Base-by-base conservation (phyloP, 2,329 filamentous ascomycete genomes). In the Fusarium beomiforme region DNA sequence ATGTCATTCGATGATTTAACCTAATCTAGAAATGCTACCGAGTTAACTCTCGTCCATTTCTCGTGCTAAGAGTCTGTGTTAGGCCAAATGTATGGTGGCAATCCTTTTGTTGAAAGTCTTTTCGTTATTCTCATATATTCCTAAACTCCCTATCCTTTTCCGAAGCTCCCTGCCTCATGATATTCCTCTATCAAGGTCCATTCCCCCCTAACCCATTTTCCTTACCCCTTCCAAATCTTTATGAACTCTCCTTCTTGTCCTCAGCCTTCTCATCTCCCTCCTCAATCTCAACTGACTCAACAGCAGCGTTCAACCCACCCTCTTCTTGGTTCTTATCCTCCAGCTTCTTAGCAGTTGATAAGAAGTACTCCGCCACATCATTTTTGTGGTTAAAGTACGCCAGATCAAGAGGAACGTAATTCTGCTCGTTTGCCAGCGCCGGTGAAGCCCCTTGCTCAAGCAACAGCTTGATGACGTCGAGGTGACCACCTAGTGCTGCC, bases 401-500 rank as follows among this genome's bases (percentile, higher is more conserved):
- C 73, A 94, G 84, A 75, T 94, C 93, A 4, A 94, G 84, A 5
- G 92, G 90, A 74, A 95, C 92, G 75, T 97, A 93, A 31, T 97
- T 94, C 50, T 92, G 92, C 78, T 91, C 89, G 79, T 98, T 98
- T 77, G 91, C 91, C 34, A 94, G 83, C 14, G 90, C 90, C 8
- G 94, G 90, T 64, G 94, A 91, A 2, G 94, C 94, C 5, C 94
- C 94, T 5, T 89, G 85, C 46, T 90, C 89, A 4, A 97, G 85
- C 16, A 99, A 86, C 1, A 90, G 82, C 83, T 95, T 93, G 10
- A 97, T 93, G 6, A 90, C 89, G 9, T 91, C 88, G 6, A 98
- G 84, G 77, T 98, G 95, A 3, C 95, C 95, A 59, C 97, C 96
- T 59, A 98, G 84, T 1, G 94, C 93, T 0, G 95, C 95, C 95